These are phyloP conservation scores for Fraxinus anomala DNA, from an alignment of 257 asterid genomes.

Conservation along the genomic window DNA sequence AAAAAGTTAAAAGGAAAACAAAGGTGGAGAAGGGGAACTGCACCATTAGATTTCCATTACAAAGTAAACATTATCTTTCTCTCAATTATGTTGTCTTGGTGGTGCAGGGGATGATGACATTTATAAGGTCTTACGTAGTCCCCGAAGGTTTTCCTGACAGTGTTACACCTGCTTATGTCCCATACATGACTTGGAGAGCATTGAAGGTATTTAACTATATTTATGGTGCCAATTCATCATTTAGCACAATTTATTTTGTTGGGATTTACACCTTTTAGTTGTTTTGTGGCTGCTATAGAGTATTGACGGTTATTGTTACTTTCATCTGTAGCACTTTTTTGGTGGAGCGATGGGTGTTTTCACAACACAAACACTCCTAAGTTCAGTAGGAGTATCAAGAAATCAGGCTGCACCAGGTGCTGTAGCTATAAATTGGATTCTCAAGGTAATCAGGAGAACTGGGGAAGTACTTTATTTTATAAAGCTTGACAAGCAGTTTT, in stretches of 20 bases:
- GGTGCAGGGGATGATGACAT: slow-evolving; percentile 69
- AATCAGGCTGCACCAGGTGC: slow-evolving; percentile 74
- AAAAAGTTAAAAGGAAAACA: background rate
- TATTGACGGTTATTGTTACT: slow-evolving; percentile 27
- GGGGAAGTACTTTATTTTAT: background rate
- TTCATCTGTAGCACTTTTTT: slow-evolving; percentile 73
- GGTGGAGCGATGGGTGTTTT: slow-evolving; percentile 99
- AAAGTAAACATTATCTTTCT: background rate
- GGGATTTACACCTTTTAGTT: slow-evolving; percentile 11
- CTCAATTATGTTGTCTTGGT: slow-evolving; percentile 4
- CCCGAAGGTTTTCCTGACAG: slow-evolving; percentile 98
- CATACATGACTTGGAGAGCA: slow-evolving; percentile 99
- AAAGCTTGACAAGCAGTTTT: background rate
- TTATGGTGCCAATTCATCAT: slow-evolving; percentile 17
- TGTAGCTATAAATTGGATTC: slow-evolving; percentile 97
- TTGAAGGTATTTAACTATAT: slow-evolving; percentile 59
- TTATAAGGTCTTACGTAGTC: slow-evolving; percentile 84
- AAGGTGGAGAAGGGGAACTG: slow-evolving; percentile 1
- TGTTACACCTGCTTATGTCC: slow-evolving; percentile 91
- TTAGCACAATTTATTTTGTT: slow-evolving; percentile 2
- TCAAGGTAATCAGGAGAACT: slow-evolving; percentile 61
- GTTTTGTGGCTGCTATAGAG: slow-evolving; percentile 20
- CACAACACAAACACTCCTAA: slow-evolving; percentile 89
- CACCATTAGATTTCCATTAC: background rate
- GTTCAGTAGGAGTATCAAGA: slow-evolving; percentile 82